Evolutionary conservation across 352 stramenopile species (phyloP).

Genomic region (Pythium sp.): DNA sequence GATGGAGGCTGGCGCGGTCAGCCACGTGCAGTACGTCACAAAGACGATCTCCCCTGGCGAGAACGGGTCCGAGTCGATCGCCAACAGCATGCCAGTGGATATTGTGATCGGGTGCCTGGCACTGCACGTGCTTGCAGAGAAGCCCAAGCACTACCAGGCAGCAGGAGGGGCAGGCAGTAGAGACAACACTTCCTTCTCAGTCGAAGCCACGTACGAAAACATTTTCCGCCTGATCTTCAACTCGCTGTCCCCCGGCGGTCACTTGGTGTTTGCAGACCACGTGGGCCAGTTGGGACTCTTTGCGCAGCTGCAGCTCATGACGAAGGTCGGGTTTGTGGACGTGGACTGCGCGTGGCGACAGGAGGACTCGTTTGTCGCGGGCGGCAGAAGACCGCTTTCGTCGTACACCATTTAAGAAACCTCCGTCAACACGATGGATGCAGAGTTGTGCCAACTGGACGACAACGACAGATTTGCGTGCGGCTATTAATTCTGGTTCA

Average conservation of each 20-base stretch:
- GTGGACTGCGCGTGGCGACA: slow-evolving; percentile 76
- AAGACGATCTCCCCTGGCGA: slow-evolving; percentile 13
- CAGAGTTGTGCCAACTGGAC: too few relatives aligned
- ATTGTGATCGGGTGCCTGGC: slow-evolving; percentile 63
- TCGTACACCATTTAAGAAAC: background rate
- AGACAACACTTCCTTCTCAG: background rate
- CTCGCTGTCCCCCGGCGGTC: slow-evolving; percentile 54
- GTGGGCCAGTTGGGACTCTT: slow-evolving; percentile 68
- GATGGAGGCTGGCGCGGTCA: background rate
- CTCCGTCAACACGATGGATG: background rate
- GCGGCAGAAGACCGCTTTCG: slow-evolving; percentile 36
- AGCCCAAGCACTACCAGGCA: slow-evolving; percentile 43
- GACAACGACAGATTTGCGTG: too few relatives aligned
- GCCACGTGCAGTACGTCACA: slow-evolving; percentile 27
- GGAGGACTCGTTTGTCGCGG: slow-evolving; percentile 72
- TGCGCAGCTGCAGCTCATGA: slow-evolving; percentile 53
- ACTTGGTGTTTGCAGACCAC: slow-evolving; percentile 71
- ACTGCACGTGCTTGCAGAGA: slow-evolving; percentile 64
- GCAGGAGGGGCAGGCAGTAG: background rate
- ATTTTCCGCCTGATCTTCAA: slow-evolving; percentile 56
- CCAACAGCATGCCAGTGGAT: slow-evolving; percentile 35
- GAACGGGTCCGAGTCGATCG: slow-evolving; percentile 21
- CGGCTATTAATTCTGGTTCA: background rate
- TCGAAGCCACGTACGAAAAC: slow-evolving; percentile 39
- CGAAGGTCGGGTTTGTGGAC: slow-evolving; percentile 61